These are phyloP conservation scores for Coffea eugenioides DNA, from an alignment of 257 asterid species.

Conservation along the genomic window DNA sequence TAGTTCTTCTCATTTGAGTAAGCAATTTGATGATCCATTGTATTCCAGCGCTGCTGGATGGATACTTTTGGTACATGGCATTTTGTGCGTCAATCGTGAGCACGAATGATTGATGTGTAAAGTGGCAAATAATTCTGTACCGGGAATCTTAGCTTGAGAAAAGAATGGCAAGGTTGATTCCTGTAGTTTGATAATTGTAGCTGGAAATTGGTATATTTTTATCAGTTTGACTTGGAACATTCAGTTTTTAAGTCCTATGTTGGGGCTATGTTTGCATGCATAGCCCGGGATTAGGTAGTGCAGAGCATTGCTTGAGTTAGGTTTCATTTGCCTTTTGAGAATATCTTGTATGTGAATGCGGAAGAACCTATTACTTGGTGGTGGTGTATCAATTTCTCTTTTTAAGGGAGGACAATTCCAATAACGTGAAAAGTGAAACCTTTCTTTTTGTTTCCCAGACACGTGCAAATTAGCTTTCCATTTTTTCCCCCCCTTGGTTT, in stretches of 20 bases:
- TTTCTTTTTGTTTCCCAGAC: neutral
- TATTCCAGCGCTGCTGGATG: neutral
- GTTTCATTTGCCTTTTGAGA: conserved; percentile 25
- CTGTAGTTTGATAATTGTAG: conserved; percentile 11
- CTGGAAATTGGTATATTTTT: neutral
- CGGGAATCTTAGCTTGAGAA: conserved; percentile 18
- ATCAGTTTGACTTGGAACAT: conserved; percentile 5
- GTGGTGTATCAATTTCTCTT: neutral
- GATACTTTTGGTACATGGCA: neutral
- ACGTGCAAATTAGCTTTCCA: conserved; percentile 1
- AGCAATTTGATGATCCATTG: neutral
- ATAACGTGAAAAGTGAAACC: conserved; percentile 33
- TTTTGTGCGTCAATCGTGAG: neutral
- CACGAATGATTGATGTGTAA: neutral
- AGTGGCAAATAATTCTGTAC: conserved; percentile 1
- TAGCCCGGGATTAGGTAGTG: conserved; percentile 14
- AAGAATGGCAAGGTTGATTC: conserved; percentile 3
- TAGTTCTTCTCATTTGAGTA: neutral
- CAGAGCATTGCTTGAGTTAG: conserved; percentile 28
- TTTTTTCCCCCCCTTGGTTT: neutral
- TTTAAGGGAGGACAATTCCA: conserved; percentile 30
- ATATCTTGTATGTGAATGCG: neutral
- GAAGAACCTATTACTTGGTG: neutral
- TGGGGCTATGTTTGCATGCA: conserved; percentile 22
- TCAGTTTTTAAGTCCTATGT: neutral